A percentile compares a stretch with the other conserved stretches of the same genome.
Evolutionary conservation across 371 early-diverging fungal genomes (phyloP).

Genomic region (Amoeboaphelidium protococcarum): DNA sequence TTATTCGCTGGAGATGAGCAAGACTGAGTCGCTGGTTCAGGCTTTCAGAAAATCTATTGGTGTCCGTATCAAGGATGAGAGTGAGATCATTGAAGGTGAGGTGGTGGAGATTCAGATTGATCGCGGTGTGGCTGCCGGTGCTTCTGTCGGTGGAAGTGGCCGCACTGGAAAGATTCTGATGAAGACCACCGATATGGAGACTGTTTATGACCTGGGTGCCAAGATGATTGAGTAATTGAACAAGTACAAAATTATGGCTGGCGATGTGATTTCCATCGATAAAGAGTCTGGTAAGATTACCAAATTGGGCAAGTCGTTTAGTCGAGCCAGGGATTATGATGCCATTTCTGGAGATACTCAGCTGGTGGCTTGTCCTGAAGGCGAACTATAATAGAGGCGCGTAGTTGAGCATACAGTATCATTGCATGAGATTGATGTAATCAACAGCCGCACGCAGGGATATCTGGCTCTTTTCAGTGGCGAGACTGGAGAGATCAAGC

Average conservation of each 20-base stretch:
- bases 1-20: conserved; percentile 90
- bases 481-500: conserved; percentile 91
- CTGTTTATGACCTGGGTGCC: conserved; percentile 89
- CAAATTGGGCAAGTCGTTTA: conserved; percentile 81
- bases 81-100: conserved; percentile 95
- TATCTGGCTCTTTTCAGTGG: conserved; percentile 87
- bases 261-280: conserved; percentile 94
- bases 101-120: conserved; percentile 95
- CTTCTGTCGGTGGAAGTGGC: conserved; percentile 41
- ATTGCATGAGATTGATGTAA: conserved; percentile 97
- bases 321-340: conserved; percentile 83
- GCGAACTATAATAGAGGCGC: conserved; percentile 89
- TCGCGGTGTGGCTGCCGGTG: no score
- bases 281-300: conserved; percentile 94
- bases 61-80: conserved; percentile 91
- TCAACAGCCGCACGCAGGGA: conserved; percentile 91
- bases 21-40: conserved; percentile 94
- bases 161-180: conserved; percentile 88
- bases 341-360: conserved; percentile 39
- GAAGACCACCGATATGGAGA: conserved; percentile 99
- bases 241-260: conserved; percentile 90
- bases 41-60: conserved; percentile 91
- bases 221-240: conserved; percentile 93
- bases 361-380: conserved; percentile 96
- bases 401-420: conserved; percentile 90